phyloP scores from a whole-genome alignment of 148 eudicot genomes.

The Camellia lanceoleosa region DNA sequence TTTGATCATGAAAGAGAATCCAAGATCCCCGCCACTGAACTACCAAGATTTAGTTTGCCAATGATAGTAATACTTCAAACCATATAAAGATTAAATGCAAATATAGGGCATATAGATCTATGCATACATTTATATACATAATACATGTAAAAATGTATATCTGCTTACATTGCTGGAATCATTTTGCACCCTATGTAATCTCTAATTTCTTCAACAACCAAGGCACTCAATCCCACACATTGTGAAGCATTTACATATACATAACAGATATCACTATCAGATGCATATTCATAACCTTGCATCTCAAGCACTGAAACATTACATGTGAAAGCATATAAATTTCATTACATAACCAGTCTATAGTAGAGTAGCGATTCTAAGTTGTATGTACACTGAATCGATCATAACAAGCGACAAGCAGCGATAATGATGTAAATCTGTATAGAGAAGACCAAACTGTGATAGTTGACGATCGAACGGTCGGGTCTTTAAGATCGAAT shows the following conservation, averaged over 20 bases:
- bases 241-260: background rate
- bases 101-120: background rate
- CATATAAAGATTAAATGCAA: background rate
- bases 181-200: too few relatives aligned
- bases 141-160: slow-evolving; percentile 38
- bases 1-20: background rate
- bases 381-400: background rate
- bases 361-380: background rate
- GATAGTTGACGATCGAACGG: background rate
- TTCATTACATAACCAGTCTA: background rate
- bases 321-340: background rate
- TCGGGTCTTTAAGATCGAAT: background rate
- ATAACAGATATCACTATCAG: background rate
- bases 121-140: too few relatives aligned
- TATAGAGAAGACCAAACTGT: background rate
- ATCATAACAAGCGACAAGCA: background rate
- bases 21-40: slow-evolving; percentile 7
- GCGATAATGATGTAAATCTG: background rate
- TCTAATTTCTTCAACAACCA: too few relatives aligned
- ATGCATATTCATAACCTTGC: background rate
- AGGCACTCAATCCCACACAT: too few relatives aligned
- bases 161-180: slow-evolving; percentile 31
- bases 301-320: too few relatives aligned
- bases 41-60: background rate
- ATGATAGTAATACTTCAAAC: background rate